Evolutionary conservation across 225 moss, liverwort and hornwort genomes (phyloP).

Genomic region (Lunularia cruciata): DNA sequence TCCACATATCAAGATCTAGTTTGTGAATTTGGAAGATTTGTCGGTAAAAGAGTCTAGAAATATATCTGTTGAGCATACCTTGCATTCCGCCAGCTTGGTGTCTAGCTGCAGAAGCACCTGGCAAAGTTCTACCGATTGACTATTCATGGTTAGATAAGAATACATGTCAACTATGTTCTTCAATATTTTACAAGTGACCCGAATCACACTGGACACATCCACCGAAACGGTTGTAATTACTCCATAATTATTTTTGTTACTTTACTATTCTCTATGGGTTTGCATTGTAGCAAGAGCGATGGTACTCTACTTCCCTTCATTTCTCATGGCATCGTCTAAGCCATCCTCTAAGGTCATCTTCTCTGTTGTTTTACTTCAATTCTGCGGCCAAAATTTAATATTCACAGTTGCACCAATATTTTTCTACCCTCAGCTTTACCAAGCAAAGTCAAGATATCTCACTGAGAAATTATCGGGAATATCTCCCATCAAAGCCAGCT

Average conservation of each 20-base stretch:
- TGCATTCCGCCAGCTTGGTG: neutral
- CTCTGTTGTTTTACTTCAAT: slow-evolving; percentile 4
- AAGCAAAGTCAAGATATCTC: no score
- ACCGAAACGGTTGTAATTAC: neutral
- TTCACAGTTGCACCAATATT: no score
- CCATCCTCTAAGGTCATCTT: neutral
- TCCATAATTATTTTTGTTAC: neutral
- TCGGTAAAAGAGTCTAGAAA: no score
- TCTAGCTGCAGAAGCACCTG: slow-evolving; percentile 9
- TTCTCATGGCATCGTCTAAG: neutral
- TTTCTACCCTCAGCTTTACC: no score
- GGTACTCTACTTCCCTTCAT: neutral
- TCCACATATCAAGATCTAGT: no score
- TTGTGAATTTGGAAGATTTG: no score
- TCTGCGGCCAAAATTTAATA: no score
- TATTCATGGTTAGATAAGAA: neutral
- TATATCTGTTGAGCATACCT: neutral
- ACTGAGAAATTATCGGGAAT: no score
- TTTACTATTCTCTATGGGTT: neutral
- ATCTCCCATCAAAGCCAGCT: no score
- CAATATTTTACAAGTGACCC: neutral
- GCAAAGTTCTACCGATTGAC: neutral
- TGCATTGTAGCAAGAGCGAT: neutral
- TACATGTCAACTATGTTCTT: slow-evolving; percentile 9
- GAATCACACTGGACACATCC: slow-evolving; percentile 1